Evolutionary conservation across 2,329 filamentous ascomycete genomes (phyloP).

Genomic region (Celoporthe dispersa): DNA sequence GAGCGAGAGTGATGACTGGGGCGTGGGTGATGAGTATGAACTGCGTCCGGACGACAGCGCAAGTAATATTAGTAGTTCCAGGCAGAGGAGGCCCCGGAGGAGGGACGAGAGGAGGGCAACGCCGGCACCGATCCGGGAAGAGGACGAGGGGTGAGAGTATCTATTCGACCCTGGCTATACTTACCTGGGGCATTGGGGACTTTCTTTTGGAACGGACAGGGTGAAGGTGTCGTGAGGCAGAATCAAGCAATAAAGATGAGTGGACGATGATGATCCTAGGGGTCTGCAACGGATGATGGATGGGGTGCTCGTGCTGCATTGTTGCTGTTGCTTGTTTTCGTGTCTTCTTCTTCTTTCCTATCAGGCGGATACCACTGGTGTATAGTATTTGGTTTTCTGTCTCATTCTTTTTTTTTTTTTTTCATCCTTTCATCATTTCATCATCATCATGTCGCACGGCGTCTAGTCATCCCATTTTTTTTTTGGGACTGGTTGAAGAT

Average conservation of each 20-base stretch:
- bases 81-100: slow-evolving; percentile 69
- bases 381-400: not conserved
- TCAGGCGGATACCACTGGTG: slow-evolving; percentile 6
- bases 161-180: not conserved
- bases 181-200: not conserved
- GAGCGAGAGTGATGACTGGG: slow-evolving; percentile 61
- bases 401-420: not conserved
- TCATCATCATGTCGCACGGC: slow-evolving; percentile 2
- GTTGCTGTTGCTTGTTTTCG: not conserved
- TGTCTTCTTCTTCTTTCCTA: not conserved
- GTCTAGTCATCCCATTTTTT: not conserved
- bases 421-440: not conserved
- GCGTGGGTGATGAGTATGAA: slow-evolving; percentile 56
- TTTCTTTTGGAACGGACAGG: not conserved
- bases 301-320: not conserved
- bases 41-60: slow-evolving; percentile 80
- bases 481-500: not conserved
- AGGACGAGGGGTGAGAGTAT: slow-evolving; percentile 52
- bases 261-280: not conserved
- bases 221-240: not conserved
- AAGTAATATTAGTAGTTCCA: slow-evolving; percentile 76
- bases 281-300: not conserved
- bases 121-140: slow-evolving; percentile 73
- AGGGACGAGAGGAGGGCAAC: slow-evolving; percentile 68
- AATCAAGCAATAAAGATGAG: not conserved